Percentiles rank a stretch among this genome's conserved stretches.
Evolutionary conservation across 2,329 filamentous ascomycete species (phyloP).

Genomic region (Grosmannia clavigera): DNA sequence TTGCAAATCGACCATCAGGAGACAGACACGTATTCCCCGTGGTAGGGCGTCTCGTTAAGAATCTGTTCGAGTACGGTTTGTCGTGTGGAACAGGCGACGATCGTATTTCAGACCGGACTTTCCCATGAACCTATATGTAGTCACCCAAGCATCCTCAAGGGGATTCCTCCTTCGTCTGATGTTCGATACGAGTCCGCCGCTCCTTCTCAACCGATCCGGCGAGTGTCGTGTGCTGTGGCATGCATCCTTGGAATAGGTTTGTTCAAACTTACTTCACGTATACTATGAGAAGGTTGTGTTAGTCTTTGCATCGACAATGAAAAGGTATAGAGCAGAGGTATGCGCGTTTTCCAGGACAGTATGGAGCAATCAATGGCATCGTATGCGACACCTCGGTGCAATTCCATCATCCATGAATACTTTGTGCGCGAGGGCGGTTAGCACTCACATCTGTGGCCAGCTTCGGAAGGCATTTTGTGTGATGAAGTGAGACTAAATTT

Average conservation of each 20-base stretch:
- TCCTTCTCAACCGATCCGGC: conserved; percentile 5
- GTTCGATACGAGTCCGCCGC: no score
- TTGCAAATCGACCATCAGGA: no score
- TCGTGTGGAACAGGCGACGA: no score
- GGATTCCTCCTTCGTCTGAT: background rate
- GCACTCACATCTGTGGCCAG: conserved; percentile 77
- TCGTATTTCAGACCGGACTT: no score
- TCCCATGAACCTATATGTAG: no score
- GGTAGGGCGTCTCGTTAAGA: no score
- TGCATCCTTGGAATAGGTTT: background rate
- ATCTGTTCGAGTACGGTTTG: no score
- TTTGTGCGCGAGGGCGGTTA: background rate
- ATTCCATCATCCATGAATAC: background rate
- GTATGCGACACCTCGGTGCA: background rate
- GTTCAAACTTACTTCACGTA: conserved; percentile 69
- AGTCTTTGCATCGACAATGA: background rate
- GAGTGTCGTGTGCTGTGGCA: conserved; percentile 3
- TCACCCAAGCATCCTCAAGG: no score
- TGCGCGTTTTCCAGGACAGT: no score
- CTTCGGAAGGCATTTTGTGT: conserved; percentile 73
- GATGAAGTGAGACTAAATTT: conserved; percentile 14
- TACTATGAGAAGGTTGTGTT: conserved; percentile 35
- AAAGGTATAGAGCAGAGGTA: background rate
- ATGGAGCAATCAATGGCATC: conserved; percentile 25
- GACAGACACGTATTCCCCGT: no score